These are phyloP conservation scores for Chalciporus piperatoides DNA, from an alignment of 1,284 basidiomycete genomes.

Conservation along the genomic window DNA sequence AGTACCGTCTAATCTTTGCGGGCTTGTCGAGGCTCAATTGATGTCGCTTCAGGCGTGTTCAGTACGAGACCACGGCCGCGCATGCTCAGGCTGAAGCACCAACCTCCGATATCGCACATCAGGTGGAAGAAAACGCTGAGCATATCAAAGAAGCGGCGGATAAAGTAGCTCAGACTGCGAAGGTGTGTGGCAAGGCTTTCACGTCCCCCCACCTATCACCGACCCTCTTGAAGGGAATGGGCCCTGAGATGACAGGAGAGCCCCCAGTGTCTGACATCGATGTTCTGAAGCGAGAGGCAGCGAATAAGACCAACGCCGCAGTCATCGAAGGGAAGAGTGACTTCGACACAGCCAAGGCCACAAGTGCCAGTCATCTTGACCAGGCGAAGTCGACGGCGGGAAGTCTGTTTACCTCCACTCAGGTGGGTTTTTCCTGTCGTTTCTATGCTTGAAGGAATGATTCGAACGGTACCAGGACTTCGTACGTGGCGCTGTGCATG, in stretches of 20 bases:
- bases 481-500: constrained; percentile 2
- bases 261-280: constrained; percentile 35
- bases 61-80: constrained; percentile 49
- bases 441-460: neutral
- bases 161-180: constrained; percentile 46
- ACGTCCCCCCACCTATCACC: neutral
- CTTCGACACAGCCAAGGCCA: constrained; percentile 42
- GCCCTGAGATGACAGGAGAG: constrained; percentile 42
- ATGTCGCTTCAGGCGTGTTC: constrained; percentile 19
- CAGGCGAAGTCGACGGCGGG: constrained; percentile 49
- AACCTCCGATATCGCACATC: constrained; percentile 37
- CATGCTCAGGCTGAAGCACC: constrained; percentile 48
- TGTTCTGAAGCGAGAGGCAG: constrained; percentile 41
- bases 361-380: constrained; percentile 46
- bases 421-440: neutral
- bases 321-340: constrained; percentile 51
- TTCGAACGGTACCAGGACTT: neutral
- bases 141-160: constrained; percentile 43
- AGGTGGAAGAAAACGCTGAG: constrained; percentile 44
- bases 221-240: constrained; percentile 37
- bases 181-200: constrained; percentile 32
- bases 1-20: constrained; percentile 4
- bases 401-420: constrained; percentile 10
- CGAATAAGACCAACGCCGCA: constrained; percentile 47
- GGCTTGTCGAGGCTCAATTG: neutral